These are phyloP conservation scores for Agrocybe chaxingu DNA, from an alignment of 768 basidiomycete genomes.

Conservation along the genomic window DNA sequence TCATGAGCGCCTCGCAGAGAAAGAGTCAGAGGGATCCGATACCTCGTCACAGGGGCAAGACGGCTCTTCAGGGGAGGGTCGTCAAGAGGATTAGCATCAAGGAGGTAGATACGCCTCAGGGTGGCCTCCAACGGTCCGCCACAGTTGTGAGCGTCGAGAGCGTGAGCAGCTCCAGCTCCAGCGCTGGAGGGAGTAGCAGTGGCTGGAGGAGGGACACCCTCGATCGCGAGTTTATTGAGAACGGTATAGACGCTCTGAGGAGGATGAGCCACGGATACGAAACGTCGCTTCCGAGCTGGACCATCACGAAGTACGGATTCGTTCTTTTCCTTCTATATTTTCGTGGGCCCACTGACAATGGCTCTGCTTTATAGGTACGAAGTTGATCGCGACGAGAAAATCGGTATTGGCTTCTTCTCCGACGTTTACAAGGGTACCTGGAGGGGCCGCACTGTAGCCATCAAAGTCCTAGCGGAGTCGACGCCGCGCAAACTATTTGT, in stretches of 20 bases:
- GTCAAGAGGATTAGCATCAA: conserved; percentile 16
- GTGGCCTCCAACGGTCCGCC: conserved; percentile 13
- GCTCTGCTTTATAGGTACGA: conserved; percentile 49
- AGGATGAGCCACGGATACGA: conserved; percentile 50
- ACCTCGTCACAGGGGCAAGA: conserved; percentile 6
- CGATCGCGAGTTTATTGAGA: conserved; percentile 69
- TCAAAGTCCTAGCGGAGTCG: conserved; percentile 67
- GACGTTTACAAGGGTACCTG: conserved; percentile 78
- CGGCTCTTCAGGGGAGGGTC: conserved; percentile 16
- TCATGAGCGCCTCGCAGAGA: conserved; percentile 22
- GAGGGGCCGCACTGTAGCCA: conserved; percentile 61
- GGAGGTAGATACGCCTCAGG: conserved; percentile 3
- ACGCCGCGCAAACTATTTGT: conserved; percentile 65
- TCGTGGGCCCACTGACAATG: conserved; percentile 3
- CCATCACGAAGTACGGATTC: conserved; percentile 57
- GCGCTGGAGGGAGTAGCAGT: conserved; percentile 10
- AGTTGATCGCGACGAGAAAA: conserved; percentile 63
- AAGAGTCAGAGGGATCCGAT: conserved; percentile 5
- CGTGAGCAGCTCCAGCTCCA: conserved; percentile 16
- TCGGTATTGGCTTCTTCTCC: conserved; percentile 75
- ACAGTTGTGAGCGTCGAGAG: conserved; percentile 25
- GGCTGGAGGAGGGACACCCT: conserved; percentile 42
- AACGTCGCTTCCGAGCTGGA: conserved; percentile 62
- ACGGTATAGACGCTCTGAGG: conserved; percentile 66
- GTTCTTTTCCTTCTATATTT: not conserved